These are phyloP conservation scores for Cladophialophora exuberans DNA, from an alignment of 2,329 filamentous ascomycete genomes.

Conservation along the genomic window DNA sequence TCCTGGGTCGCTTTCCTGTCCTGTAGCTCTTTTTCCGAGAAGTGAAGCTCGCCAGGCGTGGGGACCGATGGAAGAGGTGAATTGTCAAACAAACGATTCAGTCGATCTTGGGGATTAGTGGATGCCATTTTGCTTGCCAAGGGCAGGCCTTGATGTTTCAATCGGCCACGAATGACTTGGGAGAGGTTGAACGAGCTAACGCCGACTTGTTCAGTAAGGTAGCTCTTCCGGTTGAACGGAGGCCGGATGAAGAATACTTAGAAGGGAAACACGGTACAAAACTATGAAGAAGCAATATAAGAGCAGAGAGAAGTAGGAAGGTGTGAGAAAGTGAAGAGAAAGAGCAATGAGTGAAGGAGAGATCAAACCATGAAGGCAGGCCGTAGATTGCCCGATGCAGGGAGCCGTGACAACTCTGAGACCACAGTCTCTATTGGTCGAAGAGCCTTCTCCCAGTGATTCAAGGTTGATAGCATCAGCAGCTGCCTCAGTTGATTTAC, in stretches of 20 bases:
- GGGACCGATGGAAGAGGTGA: slow-evolving; percentile 18
- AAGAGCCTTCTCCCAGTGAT: too few relatives aligned
- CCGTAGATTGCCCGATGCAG: too few relatives aligned
- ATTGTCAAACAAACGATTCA: slow-evolving; percentile 24
- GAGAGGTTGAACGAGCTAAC: background rate
- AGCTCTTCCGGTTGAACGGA: too few relatives aligned
- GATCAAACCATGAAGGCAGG: background rate
- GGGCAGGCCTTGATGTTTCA: too few relatives aligned
- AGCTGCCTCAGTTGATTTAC: background rate
- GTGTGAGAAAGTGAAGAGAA: background rate
- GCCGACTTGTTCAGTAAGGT: too few relatives aligned
- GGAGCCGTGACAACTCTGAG: too few relatives aligned
- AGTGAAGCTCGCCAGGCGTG: slow-evolving; percentile 16
- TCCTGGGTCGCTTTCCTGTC: slow-evolving; percentile 18
- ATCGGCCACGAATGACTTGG: background rate
- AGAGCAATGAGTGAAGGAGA: background rate
- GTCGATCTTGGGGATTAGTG: slow-evolving; percentile 23
- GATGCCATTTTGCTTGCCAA: slow-evolving; percentile 22
- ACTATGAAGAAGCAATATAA: background rate
- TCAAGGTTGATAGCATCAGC: background rate
- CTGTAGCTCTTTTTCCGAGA: slow-evolving; percentile 24
- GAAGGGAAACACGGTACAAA: background rate
- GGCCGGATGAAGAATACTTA: background rate
- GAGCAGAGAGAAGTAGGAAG: too few relatives aligned
- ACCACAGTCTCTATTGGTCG: too few relatives aligned